phyloP scores from a whole-genome alignment of 345 rosid genomes.

The Microcos paniculata region DNA sequence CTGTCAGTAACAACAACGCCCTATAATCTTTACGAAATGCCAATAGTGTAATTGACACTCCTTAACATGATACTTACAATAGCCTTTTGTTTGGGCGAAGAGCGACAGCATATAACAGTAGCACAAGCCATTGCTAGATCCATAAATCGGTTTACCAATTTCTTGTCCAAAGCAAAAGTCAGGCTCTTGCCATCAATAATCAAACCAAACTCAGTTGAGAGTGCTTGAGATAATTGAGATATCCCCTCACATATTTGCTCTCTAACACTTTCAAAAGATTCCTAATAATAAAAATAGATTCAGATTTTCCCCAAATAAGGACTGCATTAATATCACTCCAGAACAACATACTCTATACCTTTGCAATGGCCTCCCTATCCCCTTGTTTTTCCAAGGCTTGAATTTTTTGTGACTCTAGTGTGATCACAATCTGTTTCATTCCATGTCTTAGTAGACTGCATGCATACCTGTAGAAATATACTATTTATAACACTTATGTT shows the following conservation, averaged over 20 bases:
- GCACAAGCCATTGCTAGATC: conserved; percentile 61
- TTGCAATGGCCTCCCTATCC: conserved; percentile 44
- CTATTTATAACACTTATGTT: conserved; percentile 10
- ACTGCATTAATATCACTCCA: neutral
- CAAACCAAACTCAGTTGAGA: conserved; percentile 45
- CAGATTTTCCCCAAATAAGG: conserved; percentile 11
- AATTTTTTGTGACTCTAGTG: conserved; percentile 65
- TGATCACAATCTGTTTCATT: conserved; percentile 62
- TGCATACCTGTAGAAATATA: conserved; percentile 58
- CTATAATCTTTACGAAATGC: neutral
- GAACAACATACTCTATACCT: conserved; percentile 41
- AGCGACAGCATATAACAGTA: conserved; percentile 85
- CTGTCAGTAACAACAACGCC: conserved; percentile 17
- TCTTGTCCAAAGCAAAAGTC: conserved; percentile 50
- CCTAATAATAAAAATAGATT: conserved; percentile 39
- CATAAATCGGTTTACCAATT: conserved; percentile 51
- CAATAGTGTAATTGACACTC: neutral
- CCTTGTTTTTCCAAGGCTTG: conserved; percentile 60
- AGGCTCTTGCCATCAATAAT: conserved; percentile 86
- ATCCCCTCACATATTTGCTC: conserved; percentile 48
- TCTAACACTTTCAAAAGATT: conserved; percentile 48
- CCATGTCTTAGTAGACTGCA: conserved; percentile 73
- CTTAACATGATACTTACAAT: conserved; percentile 54
- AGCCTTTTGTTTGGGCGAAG: conserved; percentile 95
- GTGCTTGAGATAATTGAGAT: conserved; percentile 35